Evolutionary conservation across 2,329 filamentous ascomycete species (phyloP).

Genomic region (Pseudohalonectria lignicola): DNA sequence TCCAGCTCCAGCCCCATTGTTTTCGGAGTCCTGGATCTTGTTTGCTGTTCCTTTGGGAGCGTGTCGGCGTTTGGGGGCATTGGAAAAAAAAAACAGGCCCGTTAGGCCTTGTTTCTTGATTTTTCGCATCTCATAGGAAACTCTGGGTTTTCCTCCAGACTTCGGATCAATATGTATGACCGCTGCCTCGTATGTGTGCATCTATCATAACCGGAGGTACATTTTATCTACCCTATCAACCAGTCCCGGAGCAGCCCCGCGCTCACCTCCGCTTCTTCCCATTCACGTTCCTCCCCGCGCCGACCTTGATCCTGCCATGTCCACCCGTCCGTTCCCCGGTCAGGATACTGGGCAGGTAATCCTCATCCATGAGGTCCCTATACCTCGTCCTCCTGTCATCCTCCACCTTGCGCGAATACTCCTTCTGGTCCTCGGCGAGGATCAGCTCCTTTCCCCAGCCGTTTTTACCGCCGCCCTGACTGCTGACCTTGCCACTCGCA

Average conservation of each 20-base stretch:
- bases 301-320: conserved; percentile 64
- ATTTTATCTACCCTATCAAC: too few relatives aligned
- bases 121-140: background rate
- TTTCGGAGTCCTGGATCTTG: too few relatives aligned
- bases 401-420: conserved; percentile 58
- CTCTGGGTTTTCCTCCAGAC: background rate
- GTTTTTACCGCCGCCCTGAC: conserved; percentile 59
- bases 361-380: conserved; percentile 87
- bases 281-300: conserved; percentile 81
- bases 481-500: conserved; percentile 61
- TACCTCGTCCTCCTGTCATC: conserved; percentile 57
- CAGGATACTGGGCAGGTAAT: conserved; percentile 78
- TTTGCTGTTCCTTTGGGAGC: background rate
- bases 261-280: conserved; percentile 52
- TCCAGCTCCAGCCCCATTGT: too few relatives aligned
- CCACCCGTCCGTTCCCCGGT: conserved; percentile 61
- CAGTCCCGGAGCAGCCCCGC: too few relatives aligned
- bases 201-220: too few relatives aligned
- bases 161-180: too few relatives aligned
- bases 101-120: background rate
- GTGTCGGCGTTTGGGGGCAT: background rate
- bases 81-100: background rate
- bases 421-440: conserved; percentile 90
- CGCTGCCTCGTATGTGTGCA: too few relatives aligned
- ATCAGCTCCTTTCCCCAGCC: conserved; percentile 82